phyloP scores from a whole-genome alignment of 495 filamentous ascomycete genomes.

The Hypomontagnella monticulosa region DNA sequence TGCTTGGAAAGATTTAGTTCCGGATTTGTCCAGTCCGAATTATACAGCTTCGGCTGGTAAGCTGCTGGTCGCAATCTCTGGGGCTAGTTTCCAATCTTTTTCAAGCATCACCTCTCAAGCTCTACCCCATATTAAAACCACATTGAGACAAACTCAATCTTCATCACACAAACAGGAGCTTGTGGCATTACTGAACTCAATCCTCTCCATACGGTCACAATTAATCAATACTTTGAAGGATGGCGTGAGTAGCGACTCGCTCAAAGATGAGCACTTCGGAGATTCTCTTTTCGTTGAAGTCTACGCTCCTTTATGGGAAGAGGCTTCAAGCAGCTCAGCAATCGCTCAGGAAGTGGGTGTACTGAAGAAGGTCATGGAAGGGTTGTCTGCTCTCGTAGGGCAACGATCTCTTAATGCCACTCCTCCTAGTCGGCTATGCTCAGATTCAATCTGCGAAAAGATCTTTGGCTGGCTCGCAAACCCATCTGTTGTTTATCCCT shows the following conservation, averaged over 20 bases:
- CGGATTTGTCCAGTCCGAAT: slow-evolving; percentile 54
- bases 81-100: slow-evolving; percentile 47
- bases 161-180: slow-evolving; percentile 54
- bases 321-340: slow-evolving; percentile 32
- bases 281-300: slow-evolving; percentile 50
- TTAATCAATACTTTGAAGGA: slow-evolving; percentile 40
- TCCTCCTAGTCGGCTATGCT: slow-evolving; percentile 42
- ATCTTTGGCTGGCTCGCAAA: slow-evolving; percentile 45
- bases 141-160: slow-evolving; percentile 53
- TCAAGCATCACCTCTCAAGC: slow-evolving; percentile 45
- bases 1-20: slow-evolving; percentile 54
- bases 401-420: slow-evolving; percentile 40
- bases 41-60: slow-evolving; percentile 58
- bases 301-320: slow-evolving; percentile 53
- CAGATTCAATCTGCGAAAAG: slow-evolving; percentile 45
- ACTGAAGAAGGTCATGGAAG: slow-evolving; percentile 52
- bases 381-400: slow-evolving; percentile 50
- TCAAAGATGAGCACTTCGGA: slow-evolving; percentile 39
- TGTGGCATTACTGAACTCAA: slow-evolving; percentile 52
- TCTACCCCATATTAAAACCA: slow-evolving; percentile 50
- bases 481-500: slow-evolving; percentile 34
- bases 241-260: slow-evolving; percentile 19
- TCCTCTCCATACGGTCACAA: slow-evolving; percentile 50
- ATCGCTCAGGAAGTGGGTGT: slow-evolving; percentile 44
- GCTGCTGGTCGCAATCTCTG: slow-evolving; percentile 56